Percentiles rank a stretch among this genome's conserved stretches.
These are phyloP conservation scores for Straminergon stramineum DNA, from an alignment of 225 moss, liverwort and hornwort genomes.

Conservation along the genomic window DNA sequence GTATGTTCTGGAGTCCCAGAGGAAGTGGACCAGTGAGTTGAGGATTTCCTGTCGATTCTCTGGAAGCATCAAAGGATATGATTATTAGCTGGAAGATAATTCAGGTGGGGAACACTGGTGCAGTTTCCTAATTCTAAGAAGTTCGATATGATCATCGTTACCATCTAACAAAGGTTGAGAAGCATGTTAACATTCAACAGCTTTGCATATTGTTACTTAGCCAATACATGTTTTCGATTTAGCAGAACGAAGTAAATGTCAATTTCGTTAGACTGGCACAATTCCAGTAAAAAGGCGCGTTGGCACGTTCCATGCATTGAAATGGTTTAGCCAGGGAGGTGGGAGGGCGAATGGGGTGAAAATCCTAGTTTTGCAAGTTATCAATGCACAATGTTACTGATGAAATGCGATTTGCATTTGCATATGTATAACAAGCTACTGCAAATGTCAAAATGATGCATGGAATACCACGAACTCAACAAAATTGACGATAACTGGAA, in stretches of 20 bases:
- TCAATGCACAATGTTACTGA: background rate
- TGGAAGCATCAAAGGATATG: background rate
- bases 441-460: background rate
- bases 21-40: background rate
- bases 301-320: background rate
- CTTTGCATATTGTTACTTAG: background rate
- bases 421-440: background rate
- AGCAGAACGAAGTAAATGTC: background rate
- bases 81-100: background rate
- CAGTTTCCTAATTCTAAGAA: background rate
- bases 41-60: constrained; percentile 11
- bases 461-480: background rate
- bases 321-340: background rate
- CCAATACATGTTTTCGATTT: background rate
- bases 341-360: background rate
- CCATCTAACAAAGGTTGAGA: background rate
- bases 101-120: background rate
- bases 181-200: background rate
- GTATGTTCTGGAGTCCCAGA: fast-evolving
- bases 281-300: background rate
- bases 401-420: too few relatives aligned
- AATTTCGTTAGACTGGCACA: too few relatives aligned
- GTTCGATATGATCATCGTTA: background rate
- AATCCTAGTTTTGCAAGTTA: background rate
- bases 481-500: background rate